phyloP scores from a whole-genome alignment of 495 filamentous ascomycete species.

The Hypoxylon fuscum region DNA sequence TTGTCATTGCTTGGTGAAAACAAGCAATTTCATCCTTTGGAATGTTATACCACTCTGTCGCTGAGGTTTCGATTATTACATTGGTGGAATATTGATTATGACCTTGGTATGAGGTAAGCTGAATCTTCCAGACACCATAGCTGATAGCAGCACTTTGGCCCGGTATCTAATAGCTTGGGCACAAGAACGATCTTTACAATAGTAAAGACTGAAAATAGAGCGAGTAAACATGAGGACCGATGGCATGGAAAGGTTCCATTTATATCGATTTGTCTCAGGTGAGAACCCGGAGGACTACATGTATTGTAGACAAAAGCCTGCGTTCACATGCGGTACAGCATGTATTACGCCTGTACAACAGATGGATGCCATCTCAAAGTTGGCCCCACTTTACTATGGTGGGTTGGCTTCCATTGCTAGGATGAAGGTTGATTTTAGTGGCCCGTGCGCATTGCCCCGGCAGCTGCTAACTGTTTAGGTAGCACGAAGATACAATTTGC shows the following conservation, averaged over 20 bases:
- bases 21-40: slow-evolving; percentile 12
- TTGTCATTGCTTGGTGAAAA: slow-evolving; percentile 9
- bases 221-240: slow-evolving; percentile 1
- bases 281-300: slow-evolving; percentile 42
- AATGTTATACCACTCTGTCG: slow-evolving; percentile 10
- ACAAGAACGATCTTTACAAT: slow-evolving; percentile 9
- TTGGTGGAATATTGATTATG: background rate
- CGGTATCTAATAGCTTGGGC: background rate
- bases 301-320: slow-evolving; percentile 1
- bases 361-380: too few species aligned
- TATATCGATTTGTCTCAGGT: slow-evolving; percentile 25
- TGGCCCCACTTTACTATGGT: slow-evolving; percentile 3
- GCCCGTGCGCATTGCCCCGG: slow-evolving; percentile 9
- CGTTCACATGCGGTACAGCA: slow-evolving; percentile 1
- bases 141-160: background rate
- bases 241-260: slow-evolving; percentile 25
- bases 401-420: too few species aligned
- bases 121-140: slow-evolving; percentile 1
- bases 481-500: too few species aligned
- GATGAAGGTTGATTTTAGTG: too few species aligned
- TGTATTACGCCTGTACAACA: too few species aligned
- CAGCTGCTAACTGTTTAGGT: too few species aligned
- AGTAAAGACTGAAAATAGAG: slow-evolving; percentile 17
- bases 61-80: slow-evolving; percentile 2
- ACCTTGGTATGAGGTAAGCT: slow-evolving; percentile 4